Evolutionary conservation across 441 rosid species (phyloP).

Genomic region (Bocquillonia castaneifolia): DNA sequence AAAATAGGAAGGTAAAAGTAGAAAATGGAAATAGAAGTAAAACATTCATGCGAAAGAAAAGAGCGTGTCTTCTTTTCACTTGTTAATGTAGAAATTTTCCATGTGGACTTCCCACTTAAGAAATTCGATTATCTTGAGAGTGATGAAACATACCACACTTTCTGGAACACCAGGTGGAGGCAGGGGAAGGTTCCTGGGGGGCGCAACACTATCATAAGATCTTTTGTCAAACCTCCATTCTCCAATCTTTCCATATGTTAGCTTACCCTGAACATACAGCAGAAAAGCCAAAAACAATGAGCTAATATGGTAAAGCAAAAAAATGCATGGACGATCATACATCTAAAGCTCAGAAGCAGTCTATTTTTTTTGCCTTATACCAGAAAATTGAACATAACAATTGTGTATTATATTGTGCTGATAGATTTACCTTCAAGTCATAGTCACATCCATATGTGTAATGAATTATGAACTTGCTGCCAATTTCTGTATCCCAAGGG

Average conservation of each 20-base stretch:
- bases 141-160: conserved; percentile 74
- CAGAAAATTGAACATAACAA: background rate
- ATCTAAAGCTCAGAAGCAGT: conserved; percentile 6
- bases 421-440: conserved; percentile 66
- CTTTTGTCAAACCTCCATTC: conserved; percentile 97
- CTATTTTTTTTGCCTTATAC: background rate
- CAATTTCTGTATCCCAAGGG: conserved; percentile 88
- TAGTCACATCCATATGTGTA: conserved; percentile 93
- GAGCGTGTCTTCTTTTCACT: background rate
- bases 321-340: background rate
- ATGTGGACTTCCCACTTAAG: background rate
- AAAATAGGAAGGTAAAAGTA: too few species aligned
- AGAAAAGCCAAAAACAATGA: background rate
- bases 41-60: too few species aligned
- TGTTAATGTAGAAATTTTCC: background rate
- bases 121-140: background rate
- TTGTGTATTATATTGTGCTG: background rate
- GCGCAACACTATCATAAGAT: conserved; percentile 54
- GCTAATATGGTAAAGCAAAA: background rate
- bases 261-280: conserved; percentile 52
- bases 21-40: too few species aligned
- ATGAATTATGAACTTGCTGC: conserved; percentile 79
- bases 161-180: conserved; percentile 90
- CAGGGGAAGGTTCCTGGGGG: conserved; percentile 79
- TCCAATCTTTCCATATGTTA: conserved; percentile 86